These are phyloP conservation scores for Buddleja alternifolia DNA, from an alignment of 257 asterid genomes.

Conservation along the genomic window DNA sequence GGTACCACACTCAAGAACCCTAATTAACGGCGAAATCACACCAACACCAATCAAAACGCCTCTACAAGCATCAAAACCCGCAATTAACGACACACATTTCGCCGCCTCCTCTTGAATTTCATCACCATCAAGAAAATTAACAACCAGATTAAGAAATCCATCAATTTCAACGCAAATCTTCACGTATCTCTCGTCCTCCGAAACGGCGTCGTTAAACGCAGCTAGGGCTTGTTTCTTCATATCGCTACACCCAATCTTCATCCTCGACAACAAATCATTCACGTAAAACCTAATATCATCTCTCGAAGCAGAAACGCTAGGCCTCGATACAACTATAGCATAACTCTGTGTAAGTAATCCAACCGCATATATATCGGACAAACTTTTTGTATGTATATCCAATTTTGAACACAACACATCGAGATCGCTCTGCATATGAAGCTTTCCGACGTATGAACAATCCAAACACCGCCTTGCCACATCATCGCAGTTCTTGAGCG, in stretches of 20 bases:
- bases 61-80: constrained; percentile 47
- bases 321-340: constrained; percentile 77
- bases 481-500: constrained; percentile 50
- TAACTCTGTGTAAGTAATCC: constrained; percentile 67
- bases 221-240: constrained; percentile 81
- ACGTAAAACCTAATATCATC: constrained; percentile 76
- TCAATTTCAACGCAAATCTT: constrained; percentile 62
- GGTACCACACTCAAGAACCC: constrained; percentile 73
- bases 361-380: constrained; percentile 63
- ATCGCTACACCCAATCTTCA: constrained; percentile 64
- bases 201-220: constrained; percentile 58
- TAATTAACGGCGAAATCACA: constrained; percentile 60
- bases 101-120: constrained; percentile 73
- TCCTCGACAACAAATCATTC: constrained; percentile 66
- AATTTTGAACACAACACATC: constrained; percentile 60
- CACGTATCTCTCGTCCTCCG: constrained; percentile 70
- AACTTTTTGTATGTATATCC: constrained; percentile 47
- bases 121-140: constrained; percentile 68
- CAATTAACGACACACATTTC: constrained; percentile 53
- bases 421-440: constrained; percentile 91
- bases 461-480: constrained; percentile 60
- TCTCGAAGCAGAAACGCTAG: constrained; percentile 64
- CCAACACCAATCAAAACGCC: constrained; percentile 56
- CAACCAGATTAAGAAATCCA: constrained; percentile 47
- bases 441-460: constrained; percentile 71